Base-by-base conservation (phyloP, 164 flowering plant genomes). In the Aristolochia contorta region DNA sequence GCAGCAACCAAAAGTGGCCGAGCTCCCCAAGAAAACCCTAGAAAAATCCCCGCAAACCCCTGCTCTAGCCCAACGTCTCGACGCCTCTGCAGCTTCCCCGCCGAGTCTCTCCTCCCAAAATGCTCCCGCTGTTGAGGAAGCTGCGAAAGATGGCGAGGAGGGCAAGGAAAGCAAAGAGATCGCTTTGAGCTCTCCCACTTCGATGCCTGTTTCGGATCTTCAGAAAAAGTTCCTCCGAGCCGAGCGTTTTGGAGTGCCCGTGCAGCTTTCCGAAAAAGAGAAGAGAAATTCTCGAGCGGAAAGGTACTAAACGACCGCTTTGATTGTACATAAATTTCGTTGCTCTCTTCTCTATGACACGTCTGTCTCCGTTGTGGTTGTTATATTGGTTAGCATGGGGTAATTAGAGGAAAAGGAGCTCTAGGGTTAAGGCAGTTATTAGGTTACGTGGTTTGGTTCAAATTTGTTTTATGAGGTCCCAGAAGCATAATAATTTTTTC, bases 231-330 rank as follows among this genome's bases (percentile, higher is more conserved):
- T 64, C 30, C 70, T 61, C 47, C 67, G 82, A 16, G 82, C 82
- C 7, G 82, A 75, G 69, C 71, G 82, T 13, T 78, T 78, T 37
- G 82, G 79, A 32, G 54, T 73, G 67, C 75, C 79, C 12, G 74
- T 78, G 7, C 75, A 73, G 54, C 60, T 78, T 3, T 73, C 82
- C 3, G 82, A 78, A 46, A 58, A 61, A 19, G 82, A 75, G 63
- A 78, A 78, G 67, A 69, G 79, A 20, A 71, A 63, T 53, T 69
- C 79, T 56, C 69, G 82, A 22, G 77, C 82, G 14, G 75, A 78
- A 59, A 75, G 82, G 82, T 78, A 30, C 13, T 33, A 22, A 10
- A 10, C 0, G 1, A 1, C 32, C 24, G 1, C 13, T 25, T 56
- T 33, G 8, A 1, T n/a, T 56, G 18, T 56, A 0, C 13, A 3